Percentiles rank a stretch among this genome's conserved stretches.
Conservation (phyloP, 2,329 filamentous ascomycete genomes). For the Phialocephala sp. region DNA sequence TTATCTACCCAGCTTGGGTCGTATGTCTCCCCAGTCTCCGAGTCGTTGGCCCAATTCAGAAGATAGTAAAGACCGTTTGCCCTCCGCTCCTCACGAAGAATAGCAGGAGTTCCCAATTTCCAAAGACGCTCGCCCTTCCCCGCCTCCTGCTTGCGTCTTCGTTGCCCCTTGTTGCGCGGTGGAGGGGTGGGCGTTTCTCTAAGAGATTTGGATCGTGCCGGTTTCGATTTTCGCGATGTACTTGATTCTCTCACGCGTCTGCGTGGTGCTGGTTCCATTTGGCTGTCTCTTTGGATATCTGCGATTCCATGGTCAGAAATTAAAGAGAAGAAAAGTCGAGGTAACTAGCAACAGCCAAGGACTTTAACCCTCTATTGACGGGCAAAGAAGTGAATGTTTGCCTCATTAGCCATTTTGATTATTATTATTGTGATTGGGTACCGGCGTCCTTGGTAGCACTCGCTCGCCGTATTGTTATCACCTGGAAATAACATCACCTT, state of each 20-base stretch:
- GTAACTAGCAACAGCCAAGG: neutral
- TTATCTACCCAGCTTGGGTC: constrained; percentile 57
- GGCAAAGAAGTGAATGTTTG: neutral
- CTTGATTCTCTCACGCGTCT: constrained; percentile 4
- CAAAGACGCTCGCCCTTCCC: neutral
- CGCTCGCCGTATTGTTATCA: neutral
- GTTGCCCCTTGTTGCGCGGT: neutral
- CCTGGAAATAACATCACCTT: neutral
- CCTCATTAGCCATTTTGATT: neutral
- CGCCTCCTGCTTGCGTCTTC: neutral
- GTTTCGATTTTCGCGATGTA: neutral
- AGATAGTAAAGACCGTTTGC: constrained; percentile 48
- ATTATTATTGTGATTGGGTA: constrained; percentile 5
- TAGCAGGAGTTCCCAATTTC: constrained; percentile 10
- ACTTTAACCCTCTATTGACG: constrained; percentile 1
- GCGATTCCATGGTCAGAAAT: constrained; percentile 3
- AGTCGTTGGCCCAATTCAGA: constrained; percentile 62
- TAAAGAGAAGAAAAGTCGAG: neutral
- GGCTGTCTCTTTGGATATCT: neutral
- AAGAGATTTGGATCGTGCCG: neutral
- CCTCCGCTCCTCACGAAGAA: constrained; percentile 26
- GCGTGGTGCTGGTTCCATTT: constrained; percentile 4
- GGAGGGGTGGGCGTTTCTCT: neutral
- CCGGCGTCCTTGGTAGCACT: neutral
- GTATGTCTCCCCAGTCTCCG: constrained; percentile 54